Base-by-base conservation (phyloP, 169 alveolate species). In the Eimeria mitis region DNA sequence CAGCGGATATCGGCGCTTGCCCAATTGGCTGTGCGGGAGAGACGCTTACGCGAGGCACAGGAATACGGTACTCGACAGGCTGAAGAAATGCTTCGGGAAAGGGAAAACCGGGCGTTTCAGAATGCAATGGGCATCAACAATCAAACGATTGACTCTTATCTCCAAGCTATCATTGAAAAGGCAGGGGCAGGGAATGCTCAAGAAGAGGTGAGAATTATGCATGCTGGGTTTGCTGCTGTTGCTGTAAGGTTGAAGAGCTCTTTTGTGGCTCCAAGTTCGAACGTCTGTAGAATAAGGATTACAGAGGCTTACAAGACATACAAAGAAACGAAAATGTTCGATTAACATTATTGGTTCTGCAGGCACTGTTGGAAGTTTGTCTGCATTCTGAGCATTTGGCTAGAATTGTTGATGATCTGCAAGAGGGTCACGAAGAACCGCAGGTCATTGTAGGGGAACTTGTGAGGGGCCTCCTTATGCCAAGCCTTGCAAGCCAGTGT, bases 51-150 rank as follows among this genome's bases (percentile, higher is more conserved):
- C 91, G 99, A 99, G 98, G 98, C 98, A 19, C 98, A 98, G 95
- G 99, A 99, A 97, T 97, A 98, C 87, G 99, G 99, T 49, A 97
- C 99, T 79, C 98, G 99, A 79, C 99, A 99, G 81, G 99, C 99
- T 5, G 99, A 99, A 95, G 98, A 98, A 91, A 97, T 98, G 34
- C 97, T 99, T 44, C 97, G 99, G 70, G 98, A 97, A 54, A 97
- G 99, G 89, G 99, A 98, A 97, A 99, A 99, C 90, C 98, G 95
- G 68, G 96, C 98, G 94, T 98, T 97, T 88, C 98, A 97, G 90
- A 98, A 98, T 96, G 97, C 98, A 47, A 98, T 98, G 98, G 96
- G 97, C 94, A 98, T 98, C 61, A 99, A 98, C 91, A 98, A 99
- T 95, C 99, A 99, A 49, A 97, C 99, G 1, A 98, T 98, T 59